A percentile compares a stretch with the other conserved stretches of the same genome.
Conservation (phyloP, 768 basidiomycete genomes). For the Cyathus striatus region DNA sequence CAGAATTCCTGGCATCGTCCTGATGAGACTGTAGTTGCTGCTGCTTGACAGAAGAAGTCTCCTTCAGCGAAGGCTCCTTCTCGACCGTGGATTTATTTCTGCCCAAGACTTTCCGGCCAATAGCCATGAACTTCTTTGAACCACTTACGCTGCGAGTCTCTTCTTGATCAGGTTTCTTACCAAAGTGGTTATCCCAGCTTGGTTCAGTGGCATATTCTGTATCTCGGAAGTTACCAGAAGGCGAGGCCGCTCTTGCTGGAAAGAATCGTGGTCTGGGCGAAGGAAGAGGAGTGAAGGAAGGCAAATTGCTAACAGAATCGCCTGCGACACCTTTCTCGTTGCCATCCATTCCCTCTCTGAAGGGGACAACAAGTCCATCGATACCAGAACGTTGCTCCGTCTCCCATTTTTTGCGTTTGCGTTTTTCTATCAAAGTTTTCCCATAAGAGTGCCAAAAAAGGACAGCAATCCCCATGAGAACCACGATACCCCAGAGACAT, state of each 20-base stretch:
- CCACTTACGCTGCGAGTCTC: constrained; percentile 15
- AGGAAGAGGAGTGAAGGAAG: constrained; percentile 49
- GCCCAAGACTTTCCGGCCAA: constrained; percentile 35
- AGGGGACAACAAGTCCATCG: constrained; percentile 37
- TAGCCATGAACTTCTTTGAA: constrained; percentile 37
- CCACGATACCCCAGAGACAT: constrained; percentile 77
- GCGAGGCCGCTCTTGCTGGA: constrained; percentile 28
- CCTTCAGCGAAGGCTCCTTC: constrained; percentile 12
- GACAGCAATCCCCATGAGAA: constrained; percentile 69
- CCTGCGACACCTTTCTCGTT: constrained; percentile 15
- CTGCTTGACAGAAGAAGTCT: neutral
- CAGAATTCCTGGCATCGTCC: constrained; percentile 7
- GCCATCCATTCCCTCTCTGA: constrained; percentile 10
- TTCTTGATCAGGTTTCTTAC: constrained; percentile 5
- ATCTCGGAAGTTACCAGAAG: constrained; percentile 12
- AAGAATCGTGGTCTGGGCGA: constrained; percentile 27
- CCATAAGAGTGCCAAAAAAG: constrained; percentile 73
- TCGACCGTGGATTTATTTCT: constrained; percentile 25
- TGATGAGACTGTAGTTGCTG: constrained; percentile 5
- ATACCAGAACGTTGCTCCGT: constrained; percentile 45
- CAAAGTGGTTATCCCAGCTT: constrained; percentile 43
- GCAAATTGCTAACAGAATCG: constrained; percentile 20
- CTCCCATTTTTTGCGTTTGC: constrained; percentile 45
- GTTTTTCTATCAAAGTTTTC: constrained; percentile 37
- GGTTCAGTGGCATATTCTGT: constrained; percentile 5